Evolutionary conservation across 768 basidiomycete genomes (phyloP), one percentile per base, ranked within the genome.

Genomic region (Clitopilus passeckerianus): DNA sequence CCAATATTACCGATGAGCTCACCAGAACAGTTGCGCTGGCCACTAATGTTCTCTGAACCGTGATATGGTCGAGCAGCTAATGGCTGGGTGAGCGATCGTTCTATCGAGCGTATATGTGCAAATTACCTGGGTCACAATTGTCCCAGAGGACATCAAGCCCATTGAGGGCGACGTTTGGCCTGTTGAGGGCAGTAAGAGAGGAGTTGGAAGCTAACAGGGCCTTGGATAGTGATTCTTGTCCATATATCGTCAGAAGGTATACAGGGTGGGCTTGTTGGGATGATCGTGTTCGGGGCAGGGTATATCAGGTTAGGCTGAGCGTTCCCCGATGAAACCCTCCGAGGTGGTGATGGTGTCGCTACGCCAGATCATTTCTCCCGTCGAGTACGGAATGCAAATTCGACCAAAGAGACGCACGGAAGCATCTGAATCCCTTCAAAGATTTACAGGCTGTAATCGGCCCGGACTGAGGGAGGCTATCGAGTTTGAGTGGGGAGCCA

Each of bases 11-110:
- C n/a, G 43, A 54, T 1, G 24, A 24, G 30, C 63, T 27, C 16
- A 72, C 71, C 58, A 72, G 61, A 34, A 72, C 57, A 1, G 69
- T 68, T 46, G 57, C 63, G 54, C 67, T 71, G 15, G 67, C 71
- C 35, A 69, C 59, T 30, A 71, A 50, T 1, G 69, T 70, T 52
- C 65, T 60, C 54, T 65, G 68, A 7, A 72, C 67, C 18, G 70
- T 66, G 53, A 63, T 56, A 46, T 62, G 66, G 53, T 70, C 67
- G 20, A 64, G 53, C 24, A 68, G 37, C 69, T 71, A 5, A n/a
- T 30, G 5, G n/a, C 37, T 5, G n/a, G 10, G 37, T 41, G 5
- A 41, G 37, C 10, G n/a, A 41, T 3, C n/a, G 14, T 15, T 41
- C 5, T 9, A n/a, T n/a, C 5, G 37, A 41, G 5, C 5, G 10